phyloP scores from a whole-genome alignment of 1,284 basidiomycete genomes.

The Rhodofomes roseus region DNA sequence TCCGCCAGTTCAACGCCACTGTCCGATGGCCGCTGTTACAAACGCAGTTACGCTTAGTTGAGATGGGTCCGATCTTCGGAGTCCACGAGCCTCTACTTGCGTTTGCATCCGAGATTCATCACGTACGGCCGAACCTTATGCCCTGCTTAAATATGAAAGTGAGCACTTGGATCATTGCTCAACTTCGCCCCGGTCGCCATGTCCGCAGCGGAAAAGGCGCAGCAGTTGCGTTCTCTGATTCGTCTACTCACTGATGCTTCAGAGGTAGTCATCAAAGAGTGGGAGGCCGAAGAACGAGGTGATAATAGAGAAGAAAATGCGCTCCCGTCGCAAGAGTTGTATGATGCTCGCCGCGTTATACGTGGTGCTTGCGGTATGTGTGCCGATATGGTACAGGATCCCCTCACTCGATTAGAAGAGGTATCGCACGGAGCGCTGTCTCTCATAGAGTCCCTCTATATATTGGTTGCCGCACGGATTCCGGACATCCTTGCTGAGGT shows the following conservation, averaged over 20 bases:
- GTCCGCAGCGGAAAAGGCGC: conserved; percentile 3
- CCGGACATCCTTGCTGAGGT: conserved; percentile 14
- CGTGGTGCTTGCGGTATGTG: conserved; percentile 10
- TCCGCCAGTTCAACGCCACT: not conserved
- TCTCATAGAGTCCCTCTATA: conserved; percentile 13
- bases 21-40: not conserved
- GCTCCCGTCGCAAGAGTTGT: conserved; percentile 8
- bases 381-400: conserved; percentile 13
- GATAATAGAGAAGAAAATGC: not conserved
- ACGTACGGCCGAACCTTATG: not conserved
- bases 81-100: not conserved
- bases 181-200: not conserved
- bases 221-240: conserved; percentile 6
- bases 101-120: not conserved
- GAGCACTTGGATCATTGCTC: not conserved
- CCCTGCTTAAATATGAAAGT: not conserved
- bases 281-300: conserved; percentile 2
- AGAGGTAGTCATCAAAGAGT: conserved; percentile 9
- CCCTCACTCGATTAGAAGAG: conserved; percentile 12
- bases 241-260: conserved; percentile 7
- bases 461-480: conserved; percentile 10
- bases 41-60: not conserved
- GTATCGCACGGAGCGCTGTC: conserved; percentile 5
- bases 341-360: conserved; percentile 9
- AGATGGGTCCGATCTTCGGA: not conserved